phyloP scores from a whole-genome alignment of 2,329 filamentous ascomycete species.

The Malbranchea zuffiana region DNA sequence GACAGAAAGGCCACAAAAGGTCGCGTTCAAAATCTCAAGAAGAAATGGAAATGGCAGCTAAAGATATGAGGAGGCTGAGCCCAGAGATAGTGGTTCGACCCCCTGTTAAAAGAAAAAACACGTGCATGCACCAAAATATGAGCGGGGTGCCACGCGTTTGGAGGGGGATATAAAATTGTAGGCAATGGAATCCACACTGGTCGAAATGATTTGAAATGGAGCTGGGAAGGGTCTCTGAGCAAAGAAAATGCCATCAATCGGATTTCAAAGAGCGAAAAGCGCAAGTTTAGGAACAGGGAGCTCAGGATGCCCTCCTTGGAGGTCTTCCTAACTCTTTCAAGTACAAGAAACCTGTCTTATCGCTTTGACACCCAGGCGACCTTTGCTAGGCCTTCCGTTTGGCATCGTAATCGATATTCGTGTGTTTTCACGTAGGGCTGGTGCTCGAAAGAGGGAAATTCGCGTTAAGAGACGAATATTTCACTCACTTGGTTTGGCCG shows the following conservation, averaged over 20 bases:
- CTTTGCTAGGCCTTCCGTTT: background rate
- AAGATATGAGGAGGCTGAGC: background rate
- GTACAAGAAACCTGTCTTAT: no score
- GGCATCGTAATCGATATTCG: background rate
- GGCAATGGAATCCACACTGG: background rate
- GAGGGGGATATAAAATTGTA: background rate
- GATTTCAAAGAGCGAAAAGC: no score
- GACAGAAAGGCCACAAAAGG: background rate
- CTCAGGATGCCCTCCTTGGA: no score
- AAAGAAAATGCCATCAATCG: background rate
- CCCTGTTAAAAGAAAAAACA: background rate
- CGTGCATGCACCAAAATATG: constrained; percentile 6
- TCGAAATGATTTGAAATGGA: background rate
- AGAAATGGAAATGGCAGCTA: background rate
- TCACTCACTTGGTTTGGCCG: constrained; percentile 38
- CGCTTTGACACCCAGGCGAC: background rate
- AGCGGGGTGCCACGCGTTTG: constrained; percentile 3
- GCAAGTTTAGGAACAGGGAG: no score
- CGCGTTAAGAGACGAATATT: constrained; percentile 10
- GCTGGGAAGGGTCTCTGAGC: no score
- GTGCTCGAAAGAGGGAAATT: constrained; percentile 4
- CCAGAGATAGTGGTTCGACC: background rate
- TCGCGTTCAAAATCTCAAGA: background rate
- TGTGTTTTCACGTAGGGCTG: background rate
- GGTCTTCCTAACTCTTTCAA: no score